These are phyloP conservation scores for Rhodotorula sp. DNA, from an alignment of 1,284 basidiomycete genomes.

Conservation along the genomic window DNA sequence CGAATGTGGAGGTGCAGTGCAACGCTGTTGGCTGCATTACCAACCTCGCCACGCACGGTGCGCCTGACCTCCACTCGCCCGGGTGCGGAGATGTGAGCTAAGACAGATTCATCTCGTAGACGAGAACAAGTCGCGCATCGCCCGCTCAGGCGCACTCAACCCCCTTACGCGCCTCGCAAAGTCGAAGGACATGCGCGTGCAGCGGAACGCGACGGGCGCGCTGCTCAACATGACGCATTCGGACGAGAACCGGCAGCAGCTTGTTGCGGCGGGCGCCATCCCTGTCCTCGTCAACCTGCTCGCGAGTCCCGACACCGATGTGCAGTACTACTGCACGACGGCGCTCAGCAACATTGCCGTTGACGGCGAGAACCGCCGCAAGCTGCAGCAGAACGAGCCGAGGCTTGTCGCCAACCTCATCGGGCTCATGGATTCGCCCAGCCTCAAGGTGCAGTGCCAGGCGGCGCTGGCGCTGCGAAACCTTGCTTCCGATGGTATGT, in stretches of 20 bases:
- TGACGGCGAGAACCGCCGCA: constrained; percentile 89
- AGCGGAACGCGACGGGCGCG: constrained; percentile 97
- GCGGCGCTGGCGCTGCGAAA: constrained; percentile 95
- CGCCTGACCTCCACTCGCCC: constrained; percentile 45
- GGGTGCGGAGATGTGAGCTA: no score
- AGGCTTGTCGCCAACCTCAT: constrained; percentile 94
- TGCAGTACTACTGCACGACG: constrained; percentile 99
- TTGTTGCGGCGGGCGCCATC: constrained; percentile 97
- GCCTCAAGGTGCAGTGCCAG: constrained; percentile 98
- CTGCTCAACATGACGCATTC: constrained; percentile 99
- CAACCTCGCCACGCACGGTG: constrained; percentile 96
- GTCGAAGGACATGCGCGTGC: constrained; percentile 99
- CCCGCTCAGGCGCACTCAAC: constrained; percentile 95
- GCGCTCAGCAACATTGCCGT: constrained; percentile 98
- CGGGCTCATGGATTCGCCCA: constrained; percentile 93
- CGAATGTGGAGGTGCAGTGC: constrained; percentile 99
- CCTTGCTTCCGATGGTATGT: constrained; percentile 89
- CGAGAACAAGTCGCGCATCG: constrained; percentile 99
- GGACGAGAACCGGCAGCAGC: constrained; percentile 97
- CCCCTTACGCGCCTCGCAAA: constrained; percentile 94
- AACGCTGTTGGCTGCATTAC: constrained; percentile 99
- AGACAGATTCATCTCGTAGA: constrained; percentile 55
- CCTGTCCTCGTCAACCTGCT: constrained; percentile 94
- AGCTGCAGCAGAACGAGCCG: constrained; percentile 90
- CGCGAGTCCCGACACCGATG: constrained; percentile 96